These are phyloP conservation scores for Cystofilobasidium bisporidii DNA, from an alignment of 768 basidiomycete species.

Conservation along the genomic window DNA sequence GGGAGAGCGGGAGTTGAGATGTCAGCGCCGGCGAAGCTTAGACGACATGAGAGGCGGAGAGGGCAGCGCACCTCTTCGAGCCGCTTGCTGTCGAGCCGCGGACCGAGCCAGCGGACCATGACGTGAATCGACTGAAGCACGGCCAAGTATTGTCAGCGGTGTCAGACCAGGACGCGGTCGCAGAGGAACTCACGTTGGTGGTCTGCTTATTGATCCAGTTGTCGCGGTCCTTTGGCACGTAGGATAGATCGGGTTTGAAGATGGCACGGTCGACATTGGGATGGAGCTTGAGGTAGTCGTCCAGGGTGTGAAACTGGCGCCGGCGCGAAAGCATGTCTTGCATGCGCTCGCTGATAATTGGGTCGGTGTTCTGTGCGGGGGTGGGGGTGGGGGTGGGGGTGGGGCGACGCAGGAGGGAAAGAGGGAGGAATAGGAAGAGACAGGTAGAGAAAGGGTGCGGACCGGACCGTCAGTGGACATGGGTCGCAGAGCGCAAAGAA, in stretches of 20 bases:
- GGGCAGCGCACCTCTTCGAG: slow-evolving; percentile 23
- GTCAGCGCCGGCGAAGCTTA: neutral
- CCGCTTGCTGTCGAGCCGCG: slow-evolving; percentile 8
- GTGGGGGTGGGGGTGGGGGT: neutral
- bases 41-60: neutral
- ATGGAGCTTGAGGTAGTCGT: slow-evolving; percentile 22
- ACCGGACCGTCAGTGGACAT: neutral
- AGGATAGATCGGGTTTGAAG: slow-evolving; percentile 6
- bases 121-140: neutral
- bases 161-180: neutral
- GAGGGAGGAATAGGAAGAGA: no score
- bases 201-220: neutral
- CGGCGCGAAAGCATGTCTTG: slow-evolving; percentile 17
- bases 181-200: neutral
- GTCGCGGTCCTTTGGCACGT: neutral
- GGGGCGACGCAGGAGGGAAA: neutral
- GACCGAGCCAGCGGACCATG: slow-evolving; percentile 20
- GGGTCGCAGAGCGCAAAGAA: no score
- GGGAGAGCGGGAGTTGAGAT: neutral
- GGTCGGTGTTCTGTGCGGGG: neutral
- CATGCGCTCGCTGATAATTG: slow-evolving; percentile 5
- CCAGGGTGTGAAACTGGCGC: slow-evolving; percentile 24
- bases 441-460: no score
- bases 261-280: slow-evolving; percentile 9
- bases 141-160: neutral